Evolutionary conservation across 208 protist genomes (phyloP).

Genomic region (Trypanosoma rangeli): DNA sequence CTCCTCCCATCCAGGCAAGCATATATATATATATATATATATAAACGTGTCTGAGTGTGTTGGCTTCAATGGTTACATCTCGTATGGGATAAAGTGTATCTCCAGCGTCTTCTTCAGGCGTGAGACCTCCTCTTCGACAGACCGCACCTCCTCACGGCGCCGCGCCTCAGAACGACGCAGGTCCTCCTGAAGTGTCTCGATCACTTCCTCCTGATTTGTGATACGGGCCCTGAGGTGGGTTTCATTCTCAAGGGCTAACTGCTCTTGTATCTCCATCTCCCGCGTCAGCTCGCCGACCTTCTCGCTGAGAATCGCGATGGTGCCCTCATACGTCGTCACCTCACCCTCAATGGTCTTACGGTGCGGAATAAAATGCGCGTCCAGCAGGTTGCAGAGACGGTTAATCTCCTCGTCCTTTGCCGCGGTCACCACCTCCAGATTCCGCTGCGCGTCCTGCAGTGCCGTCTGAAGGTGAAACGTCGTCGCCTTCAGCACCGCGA

Average conservation of each 20-base stretch:
- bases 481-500: slow-evolving; percentile 41
- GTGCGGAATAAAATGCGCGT: slow-evolving; percentile 81
- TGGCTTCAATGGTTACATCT: slow-evolving; percentile 27
- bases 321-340: slow-evolving; percentile 29
- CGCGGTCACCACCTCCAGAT: slow-evolving; percentile 26
- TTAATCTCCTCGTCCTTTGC: slow-evolving; percentile 60
- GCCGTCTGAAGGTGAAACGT: slow-evolving; percentile 34
- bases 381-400: slow-evolving; percentile 57
- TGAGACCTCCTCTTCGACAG: slow-evolving; percentile 50
- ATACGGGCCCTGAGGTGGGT: slow-evolving; percentile 67
- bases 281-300: slow-evolving; percentile 43
- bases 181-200: slow-evolving; percentile 69
- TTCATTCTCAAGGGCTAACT: slow-evolving; percentile 66
- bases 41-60: background rate
- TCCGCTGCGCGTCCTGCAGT: slow-evolving; percentile 32
- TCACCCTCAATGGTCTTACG: slow-evolving; percentile 49
- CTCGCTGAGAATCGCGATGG: slow-evolving; percentile 41
- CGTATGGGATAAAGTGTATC: slow-evolving; percentile 59
- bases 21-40: slow-evolving; percentile 20
- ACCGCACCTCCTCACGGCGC: slow-evolving; percentile 42
- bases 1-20: too few relatives aligned
- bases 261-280: slow-evolving; percentile 44
- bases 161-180: slow-evolving; percentile 40
- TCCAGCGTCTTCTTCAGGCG: slow-evolving; percentile 77
- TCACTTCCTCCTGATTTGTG: slow-evolving; percentile 64